These are phyloP conservation scores for Euphorbia celastroides DNA, from an alignment of 441 rosid genomes.

Conservation along the genomic window DNA sequence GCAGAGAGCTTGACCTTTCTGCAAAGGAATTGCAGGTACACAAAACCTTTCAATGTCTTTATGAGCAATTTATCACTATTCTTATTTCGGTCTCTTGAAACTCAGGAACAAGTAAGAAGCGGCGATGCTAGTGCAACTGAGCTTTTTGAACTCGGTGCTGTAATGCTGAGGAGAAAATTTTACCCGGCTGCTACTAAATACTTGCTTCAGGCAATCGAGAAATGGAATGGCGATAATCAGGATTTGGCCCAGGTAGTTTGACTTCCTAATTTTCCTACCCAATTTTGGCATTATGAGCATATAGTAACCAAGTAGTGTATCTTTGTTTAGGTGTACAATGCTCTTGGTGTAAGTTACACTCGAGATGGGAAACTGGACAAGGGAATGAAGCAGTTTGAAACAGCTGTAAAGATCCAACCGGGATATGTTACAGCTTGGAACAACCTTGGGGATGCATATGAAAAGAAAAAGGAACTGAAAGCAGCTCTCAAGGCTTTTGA, in stretches of 20 bases:
- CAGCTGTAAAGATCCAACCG: slow-evolving; percentile 83
- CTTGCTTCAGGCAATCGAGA: slow-evolving; percentile 81
- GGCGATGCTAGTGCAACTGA: slow-evolving; percentile 97
- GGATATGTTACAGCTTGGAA: slow-evolving; percentile 98
- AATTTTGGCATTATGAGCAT: neutral
- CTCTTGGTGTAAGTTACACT: slow-evolving; percentile 71
- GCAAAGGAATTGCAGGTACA: slow-evolving; percentile 92
- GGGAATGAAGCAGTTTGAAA: slow-evolving; percentile 77
- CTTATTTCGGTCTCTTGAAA: slow-evolving; percentile 8
- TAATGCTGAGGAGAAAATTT: slow-evolving; percentile 86
- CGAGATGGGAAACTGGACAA: slow-evolving; percentile 82
- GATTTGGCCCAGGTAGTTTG: slow-evolving; percentile 87
- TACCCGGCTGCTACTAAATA: slow-evolving; percentile 88
- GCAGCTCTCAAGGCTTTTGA: slow-evolving; percentile 87
- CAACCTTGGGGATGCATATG: slow-evolving; percentile 96
- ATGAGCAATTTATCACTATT: too few relatives aligned
- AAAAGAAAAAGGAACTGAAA: slow-evolving; percentile 73
- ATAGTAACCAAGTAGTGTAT: neutral
- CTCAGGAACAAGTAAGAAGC: slow-evolving; percentile 95
- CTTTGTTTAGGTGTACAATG: slow-evolving; percentile 83
- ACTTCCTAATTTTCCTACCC: too few relatives aligned
- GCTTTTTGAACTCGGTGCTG: slow-evolving; percentile 93
- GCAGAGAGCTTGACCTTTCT: slow-evolving; percentile 97
- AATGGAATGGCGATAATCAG: slow-evolving; percentile 98
- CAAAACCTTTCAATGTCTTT: too few relatives aligned